Evolutionary conservation across 805 yeast species (phyloP).

Genomic region (Ogataea thermomethanolica): DNA sequence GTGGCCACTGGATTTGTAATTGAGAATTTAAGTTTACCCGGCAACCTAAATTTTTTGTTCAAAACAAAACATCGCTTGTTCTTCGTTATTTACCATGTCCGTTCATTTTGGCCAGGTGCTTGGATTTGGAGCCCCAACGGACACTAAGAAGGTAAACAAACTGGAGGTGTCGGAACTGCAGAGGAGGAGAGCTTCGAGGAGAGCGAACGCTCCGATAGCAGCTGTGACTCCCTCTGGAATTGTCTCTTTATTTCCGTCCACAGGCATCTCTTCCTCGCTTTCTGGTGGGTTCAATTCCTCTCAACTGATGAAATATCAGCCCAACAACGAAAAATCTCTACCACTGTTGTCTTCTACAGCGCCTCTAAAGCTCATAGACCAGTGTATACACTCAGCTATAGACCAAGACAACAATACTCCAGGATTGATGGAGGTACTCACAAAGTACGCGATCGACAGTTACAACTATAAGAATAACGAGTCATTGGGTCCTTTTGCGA

Average conservation of each 20-base stretch:
- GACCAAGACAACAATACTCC: conserved; percentile 57
- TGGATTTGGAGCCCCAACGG: conserved; percentile 19
- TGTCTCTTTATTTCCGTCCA: conserved; percentile 13
- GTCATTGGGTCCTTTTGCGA: conserved; percentile 54
- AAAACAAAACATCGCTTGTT: conserved; percentile 6
- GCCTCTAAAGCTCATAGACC: conserved; percentile 57
- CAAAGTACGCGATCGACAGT: conserved; percentile 63
- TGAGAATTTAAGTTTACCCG: conserved; percentile 6
- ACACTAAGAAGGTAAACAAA: conserved; percentile 14
- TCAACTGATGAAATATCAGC: conserved; percentile 20
- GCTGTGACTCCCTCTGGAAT: conserved; percentile 10
- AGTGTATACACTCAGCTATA: conserved; percentile 57
- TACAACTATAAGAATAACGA: conserved; percentile 49
- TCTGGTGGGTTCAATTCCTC: conserved; percentile 16
- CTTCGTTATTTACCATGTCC: conserved; percentile 20
- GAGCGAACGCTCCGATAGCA: conserved; percentile 12
- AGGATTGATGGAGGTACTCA: conserved; percentile 51
- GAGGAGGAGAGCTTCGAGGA: conserved; percentile 26
- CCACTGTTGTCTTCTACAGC: conserved; percentile 50
- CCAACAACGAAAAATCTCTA: conserved; percentile 27
- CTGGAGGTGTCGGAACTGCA: conserved; percentile 27
- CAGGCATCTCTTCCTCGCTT: conserved; percentile 5
- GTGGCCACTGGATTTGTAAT: conserved; percentile 2
- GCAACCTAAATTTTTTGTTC: conserved; percentile 9
- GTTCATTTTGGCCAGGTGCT: conserved; percentile 29